Base-by-base conservation (phyloP, 495 filamentous ascomycete species). In the Ramalina intermedia region DNA sequence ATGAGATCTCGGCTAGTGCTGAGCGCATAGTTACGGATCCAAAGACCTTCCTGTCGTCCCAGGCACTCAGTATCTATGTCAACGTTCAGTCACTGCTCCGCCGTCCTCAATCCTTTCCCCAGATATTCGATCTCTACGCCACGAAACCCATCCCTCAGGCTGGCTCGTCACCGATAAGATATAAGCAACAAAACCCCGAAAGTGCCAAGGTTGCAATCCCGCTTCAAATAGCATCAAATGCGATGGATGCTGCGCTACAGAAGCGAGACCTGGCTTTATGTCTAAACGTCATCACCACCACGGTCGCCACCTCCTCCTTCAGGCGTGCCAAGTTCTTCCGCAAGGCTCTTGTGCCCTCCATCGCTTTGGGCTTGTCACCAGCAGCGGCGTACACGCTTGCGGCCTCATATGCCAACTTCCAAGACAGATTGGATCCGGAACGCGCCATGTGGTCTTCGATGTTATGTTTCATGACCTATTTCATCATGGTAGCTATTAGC, bases 51-150 rank as follows among this genome's bases (percentile, higher is more conserved):
- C 87, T 98, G 56, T 82, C 87, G 4, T 80, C 79, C 1, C 61
- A 69, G 24, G 63, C 86, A 0, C 74, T 98, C 8, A 62, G 72
- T 16, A 60, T 66, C 47, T 96, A 94, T 57, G 77, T 89, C 42
- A 66, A 71, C 21, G 76, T 82, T 26, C 86, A 94, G 58, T 67
- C 75, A 16, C 66, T 75, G n/a, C 74, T 96, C 51, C 70, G 75
- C 46, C 78, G 70, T 41, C 80, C 86, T 12, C 69, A 84, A 49
- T 76, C 79, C 29, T 74, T 96, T 60, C 86, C 91, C 3, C 72
- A 80, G 40, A 76, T 84, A 41, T 83, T 98, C 68, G 61, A 76
- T 39, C 75, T 96, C 33, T 96, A 87, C 56, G 87, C 86, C 46
- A 73, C 73, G 58, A 98, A 96, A 63, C 84, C 85, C 14, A 65